Conservation (phyloP, 2,329 filamentous ascomycete species). For the Xylaria polymorpha region DNA sequence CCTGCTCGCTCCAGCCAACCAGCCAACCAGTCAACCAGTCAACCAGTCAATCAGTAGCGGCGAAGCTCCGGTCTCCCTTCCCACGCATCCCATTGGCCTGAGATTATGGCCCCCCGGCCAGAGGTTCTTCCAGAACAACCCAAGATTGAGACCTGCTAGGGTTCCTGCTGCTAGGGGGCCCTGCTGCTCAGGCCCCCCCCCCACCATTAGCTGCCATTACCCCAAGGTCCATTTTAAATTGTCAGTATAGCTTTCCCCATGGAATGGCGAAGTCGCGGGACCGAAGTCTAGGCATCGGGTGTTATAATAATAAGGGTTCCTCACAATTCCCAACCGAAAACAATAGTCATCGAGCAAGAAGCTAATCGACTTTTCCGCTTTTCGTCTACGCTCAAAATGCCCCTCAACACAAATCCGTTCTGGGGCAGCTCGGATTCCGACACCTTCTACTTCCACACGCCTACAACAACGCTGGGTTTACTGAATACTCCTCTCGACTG, state of each 20-base stretch:
- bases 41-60: background rate
- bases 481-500: background rate
- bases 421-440: slow-evolving; percentile 24
- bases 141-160: no score
- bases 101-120: background rate
- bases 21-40: background rate
- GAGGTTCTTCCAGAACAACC: no score
- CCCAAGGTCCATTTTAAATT: background rate
- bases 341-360: background rate
- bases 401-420: slow-evolving; percentile 14
- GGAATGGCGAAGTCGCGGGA: background rate
- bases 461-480: background rate
- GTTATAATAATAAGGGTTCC: background rate
- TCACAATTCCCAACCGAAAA: background rate
- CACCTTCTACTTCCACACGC: background rate
- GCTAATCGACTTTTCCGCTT: background rate
- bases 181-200: no score
- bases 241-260: background rate
- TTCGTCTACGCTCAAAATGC: background rate
- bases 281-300: background rate
- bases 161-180: no score
- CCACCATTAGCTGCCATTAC: no score
- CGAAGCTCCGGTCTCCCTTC: background rate
- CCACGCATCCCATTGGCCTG: background rate
- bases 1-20: no score